A percentile compares a stretch with the other conserved stretches of the same genome.
Conservation (phyloP, 2,329 filamentous ascomycete genomes). For the Fusarium torulosum region DNA sequence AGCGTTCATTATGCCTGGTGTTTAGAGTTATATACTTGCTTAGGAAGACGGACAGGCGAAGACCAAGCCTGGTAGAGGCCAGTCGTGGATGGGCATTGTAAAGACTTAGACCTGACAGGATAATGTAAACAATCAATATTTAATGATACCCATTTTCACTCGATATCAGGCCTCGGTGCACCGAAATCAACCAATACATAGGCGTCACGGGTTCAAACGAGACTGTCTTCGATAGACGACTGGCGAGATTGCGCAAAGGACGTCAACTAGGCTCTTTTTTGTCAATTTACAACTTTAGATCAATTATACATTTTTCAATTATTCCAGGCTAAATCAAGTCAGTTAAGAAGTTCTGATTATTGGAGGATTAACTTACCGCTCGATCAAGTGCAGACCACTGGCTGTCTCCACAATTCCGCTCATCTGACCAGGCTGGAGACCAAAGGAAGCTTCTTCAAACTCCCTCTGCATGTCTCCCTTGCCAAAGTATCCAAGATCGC, state of each 20-base stretch:
- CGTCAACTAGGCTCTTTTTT: conserved; percentile 29
- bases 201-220: conserved; percentile 13
- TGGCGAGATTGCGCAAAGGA: not conserved
- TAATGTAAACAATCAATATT: conserved; percentile 16
- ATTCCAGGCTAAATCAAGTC: conserved; percentile 33
- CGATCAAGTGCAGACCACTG: conserved; percentile 94
- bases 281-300: conserved; percentile 33
- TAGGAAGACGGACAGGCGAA: conserved; percentile 19
- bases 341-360: not conserved
- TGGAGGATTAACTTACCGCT: conserved; percentile 73
- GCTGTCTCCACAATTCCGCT: conserved; percentile 91
- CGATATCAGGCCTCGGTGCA: not conserved
- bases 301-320: conserved; percentile 33
- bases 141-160: not conserved
- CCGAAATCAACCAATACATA: not conserved
- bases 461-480: conserved; percentile 98
- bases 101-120: conserved; percentile 20
- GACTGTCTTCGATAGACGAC: not conserved
- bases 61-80: conserved; percentile 16
- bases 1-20: conserved; percentile 23
- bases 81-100: conserved; percentile 26
- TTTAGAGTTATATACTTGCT: conserved; percentile 38
- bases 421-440: conserved; percentile 86
- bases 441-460: conserved; percentile 96
- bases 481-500: conserved; percentile 95